Evolutionary conservation across 2,329 filamentous ascomycete genomes (phyloP), one percentile per base, ranked within the genome.

Genomic region (Aureobasidium subglaciale): DNA sequence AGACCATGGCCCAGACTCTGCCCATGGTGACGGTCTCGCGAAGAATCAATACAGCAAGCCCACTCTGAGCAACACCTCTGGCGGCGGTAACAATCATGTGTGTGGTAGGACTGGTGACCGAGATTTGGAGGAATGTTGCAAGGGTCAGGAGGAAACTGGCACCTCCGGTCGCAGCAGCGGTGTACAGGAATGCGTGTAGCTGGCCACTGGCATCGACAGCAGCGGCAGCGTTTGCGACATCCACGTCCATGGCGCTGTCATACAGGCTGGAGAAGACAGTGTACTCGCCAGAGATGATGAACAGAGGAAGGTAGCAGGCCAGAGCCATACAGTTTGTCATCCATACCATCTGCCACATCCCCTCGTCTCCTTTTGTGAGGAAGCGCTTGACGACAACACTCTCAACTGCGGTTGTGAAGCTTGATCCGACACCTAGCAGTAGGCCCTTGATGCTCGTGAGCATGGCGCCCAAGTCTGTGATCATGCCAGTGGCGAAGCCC

Each of bases 291-390:
- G 52, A 55, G 27, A 55, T 43, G 52, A 55, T 32, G 40, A 55
- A 45, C 18, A 55, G 52, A 11, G 52, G 52, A 7, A 55, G 27
- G 20, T 55, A 55, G 52, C 38, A 55, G 29, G 24, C 38, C 22
- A 55, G 22, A 16, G 52, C 52, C 38, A 55, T 43, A 40, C 38
- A 43, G 6, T 55, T 55, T 5, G 52, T 43, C 52, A 55, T 55
- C 52, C 52, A 55, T n/a, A 55, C 52, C 52, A 55, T 55, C 20
- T 55, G 52, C 52, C 52, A 55, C 38, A 55, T 45, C 20, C 52
- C 52, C 9, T 55, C 52, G 20, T 55, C 52, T 20, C 52, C 52
- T 37, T 55, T 45, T 29, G 52, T 43, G 22, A 55, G 38, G 27
- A 43, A 55, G n/a, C 52, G 38, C 40, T 55, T 55, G 16, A 55